Evolutionary conservation across 257 asterid genomes (phyloP).

Genomic region (Verbena officinalis): DNA sequence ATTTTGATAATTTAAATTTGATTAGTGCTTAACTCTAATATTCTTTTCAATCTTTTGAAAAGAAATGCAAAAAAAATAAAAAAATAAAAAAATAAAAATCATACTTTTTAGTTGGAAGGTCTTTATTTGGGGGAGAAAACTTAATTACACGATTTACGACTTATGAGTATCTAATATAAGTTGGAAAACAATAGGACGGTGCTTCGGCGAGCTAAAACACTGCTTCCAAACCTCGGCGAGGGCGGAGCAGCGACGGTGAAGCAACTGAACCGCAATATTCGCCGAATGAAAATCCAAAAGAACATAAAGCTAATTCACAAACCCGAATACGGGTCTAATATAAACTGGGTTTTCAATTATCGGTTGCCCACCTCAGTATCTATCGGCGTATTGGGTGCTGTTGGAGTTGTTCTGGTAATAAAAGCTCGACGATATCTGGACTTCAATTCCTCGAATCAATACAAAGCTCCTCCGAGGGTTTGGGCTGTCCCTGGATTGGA

Average conservation of each 20-base stretch:
- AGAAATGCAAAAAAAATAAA: too few species aligned
- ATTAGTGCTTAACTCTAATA: too few species aligned
- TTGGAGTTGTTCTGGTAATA: constrained; percentile 47
- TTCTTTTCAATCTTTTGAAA: too few species aligned
- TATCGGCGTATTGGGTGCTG: constrained; percentile 58
- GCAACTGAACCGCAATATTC: neutral
- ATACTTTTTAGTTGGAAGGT: too few species aligned
- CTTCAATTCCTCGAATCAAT: constrained; percentile 30
- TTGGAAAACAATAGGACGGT: too few species aligned
- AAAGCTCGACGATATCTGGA: constrained; percentile 42
- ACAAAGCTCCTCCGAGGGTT: constrained; percentile 26
- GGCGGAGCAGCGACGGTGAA: constrained; percentile 14
- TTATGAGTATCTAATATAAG: too few species aligned
- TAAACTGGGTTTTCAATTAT: constrained; percentile 39
- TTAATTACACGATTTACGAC: too few species aligned
- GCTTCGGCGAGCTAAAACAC: neutral
- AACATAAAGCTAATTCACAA: constrained; percentile 34
- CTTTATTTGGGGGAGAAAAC: too few species aligned
- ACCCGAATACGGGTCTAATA: constrained; percentile 39
- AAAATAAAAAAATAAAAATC: too few species aligned
- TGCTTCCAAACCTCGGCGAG: neutral
- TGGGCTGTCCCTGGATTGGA: constrained; percentile 82
- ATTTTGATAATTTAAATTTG: too few species aligned
- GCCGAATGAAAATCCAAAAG: constrained; percentile 47
- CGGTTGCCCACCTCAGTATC: constrained; percentile 52